Base-by-base conservation (phyloP, 2,329 filamentous ascomycete genomes). In the Biscogniauxia sp. region DNA sequence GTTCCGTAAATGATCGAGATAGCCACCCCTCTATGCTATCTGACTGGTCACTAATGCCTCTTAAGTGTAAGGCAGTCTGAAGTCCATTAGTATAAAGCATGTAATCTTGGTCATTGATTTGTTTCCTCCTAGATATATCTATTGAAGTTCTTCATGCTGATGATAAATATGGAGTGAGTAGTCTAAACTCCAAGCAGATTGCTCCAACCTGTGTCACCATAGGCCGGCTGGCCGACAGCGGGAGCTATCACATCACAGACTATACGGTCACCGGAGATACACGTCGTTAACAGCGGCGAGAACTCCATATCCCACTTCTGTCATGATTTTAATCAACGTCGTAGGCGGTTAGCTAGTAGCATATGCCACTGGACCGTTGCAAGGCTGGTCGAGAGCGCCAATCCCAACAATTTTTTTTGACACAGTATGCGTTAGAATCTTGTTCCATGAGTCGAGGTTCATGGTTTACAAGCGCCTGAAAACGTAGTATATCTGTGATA, bases 391-490 rank as follows among this genome's bases (percentile, higher is more conserved):
- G 4, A 87, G 75, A 1, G 86, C 79, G 5, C 84, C 84, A 59
- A 87, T 86, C 5, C 84, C 84, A 0, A 84, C 83, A 65, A 86
- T 87, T 0, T 83, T 85, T 70, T 86, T 86, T 11, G 82, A 76
- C 2, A 85, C 83, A 55, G 85, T 68, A 68, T 87, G 82, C 0
- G 84, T 87, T 51, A 87, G 79, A 51, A 84, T 70, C n/a, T 80
- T 82, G 37, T 77, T 77, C 51, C 78, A 78, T 3, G 79, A 82
- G 19, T 71, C 68, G 66, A n/a, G n/a, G n/a, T 84, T 78, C 76
- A 87, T 83, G 1, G 75, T 75, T 8, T 73, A 73, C 8, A 84
- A 78, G 37, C 79, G 74, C 0, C 74, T 78, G 51, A 79, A 78
- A 19, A 85, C 76, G 70, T 84, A 87, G 67, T 75, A 80, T 2